Evolutionary conservation across 2,329 filamentous ascomycete species (phyloP).

Genomic region (Colletotrichum tanaceti): DNA sequence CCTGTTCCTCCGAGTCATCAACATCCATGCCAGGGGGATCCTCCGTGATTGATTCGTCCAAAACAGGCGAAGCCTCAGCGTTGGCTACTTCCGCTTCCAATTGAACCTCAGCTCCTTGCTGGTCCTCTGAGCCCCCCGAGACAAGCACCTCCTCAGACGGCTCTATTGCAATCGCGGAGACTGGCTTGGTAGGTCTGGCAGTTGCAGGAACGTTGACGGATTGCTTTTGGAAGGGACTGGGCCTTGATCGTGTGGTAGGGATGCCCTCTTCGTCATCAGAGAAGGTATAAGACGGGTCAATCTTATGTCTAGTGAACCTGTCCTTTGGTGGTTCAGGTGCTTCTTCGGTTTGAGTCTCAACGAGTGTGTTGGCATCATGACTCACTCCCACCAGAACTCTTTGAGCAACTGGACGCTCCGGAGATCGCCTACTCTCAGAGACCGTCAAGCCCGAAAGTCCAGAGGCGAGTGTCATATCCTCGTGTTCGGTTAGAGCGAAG

Average conservation of each 20-base stretch:
- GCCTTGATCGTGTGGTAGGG: neutral
- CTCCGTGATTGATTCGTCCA: no score
- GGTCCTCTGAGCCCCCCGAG: neutral
- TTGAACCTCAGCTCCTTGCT: neutral
- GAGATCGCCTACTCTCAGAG: neutral
- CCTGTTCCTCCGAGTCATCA: neutral
- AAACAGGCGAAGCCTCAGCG: no score
- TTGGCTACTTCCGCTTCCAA: neutral
- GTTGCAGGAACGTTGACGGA: neutral
- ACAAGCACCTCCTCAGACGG: neutral
- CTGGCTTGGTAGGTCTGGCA: neutral
- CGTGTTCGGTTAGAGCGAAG: neutral
- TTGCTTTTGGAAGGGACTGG: neutral
- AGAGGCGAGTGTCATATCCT: neutral
- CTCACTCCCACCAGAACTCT: neutral
- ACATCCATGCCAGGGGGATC: neutral
- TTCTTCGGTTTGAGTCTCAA: neutral
- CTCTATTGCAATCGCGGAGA: neutral
- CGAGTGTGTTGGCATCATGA: neutral
- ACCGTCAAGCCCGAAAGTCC: neutral
- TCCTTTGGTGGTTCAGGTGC: neutral
- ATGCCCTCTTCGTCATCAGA: constrained; percentile 44
- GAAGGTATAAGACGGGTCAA: constrained; percentile 42
- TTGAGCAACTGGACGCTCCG: neutral
- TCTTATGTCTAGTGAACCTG: constrained; percentile 31